Evolutionary conservation across 106 monocot genomes (phyloP), one percentile per base, ranked within the genome.

Genomic region (Dioscorea alata): DNA sequence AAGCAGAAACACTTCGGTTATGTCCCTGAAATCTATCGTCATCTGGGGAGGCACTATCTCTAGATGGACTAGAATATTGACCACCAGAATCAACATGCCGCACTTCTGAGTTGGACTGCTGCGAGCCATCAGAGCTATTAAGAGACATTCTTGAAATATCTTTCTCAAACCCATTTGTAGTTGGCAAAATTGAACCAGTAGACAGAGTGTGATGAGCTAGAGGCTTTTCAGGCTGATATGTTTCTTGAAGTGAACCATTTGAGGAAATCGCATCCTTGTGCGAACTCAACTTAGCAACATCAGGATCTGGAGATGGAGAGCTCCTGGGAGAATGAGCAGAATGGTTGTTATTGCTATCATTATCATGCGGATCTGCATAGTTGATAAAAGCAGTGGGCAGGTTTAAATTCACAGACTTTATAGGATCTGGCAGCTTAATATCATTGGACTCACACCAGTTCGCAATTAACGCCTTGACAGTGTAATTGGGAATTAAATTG

Each of bases 401-500:
- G 67, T 53, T 85, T 60, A 59, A 64, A 77, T 59, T 78, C 79
- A 84, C 60, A 28, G 81, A 83, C 31, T 80, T 89, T 48, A 75
- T 18, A 8, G 96, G 86, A 69, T 92, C 86, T 63, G 89, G 86
- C 42, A 85, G 81, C 64, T 81, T 90, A 24, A 90, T 87, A 24
- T 85, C 82, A 77, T 92, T 84, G 19, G 76, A 85, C 23, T 92
- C 89, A 21, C 92, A 99, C 92, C 89, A 99, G 64, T 85, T 99
- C 18, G 73, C 86, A 71, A 99, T 92, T 62, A 92, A 79, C 34
- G 81, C 86, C 74, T 99, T 99, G 65, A 92, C 97, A 54, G 92
- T 89, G 65, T 90, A 90, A 69, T 99, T 99, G 19, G 97, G 89
- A 57, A 90, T 99, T 74, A 99, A 83, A 69, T 86, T 99, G 35